These are phyloP conservation scores for Penicillium sp. DNA, from an alignment of 2,329 filamentous ascomycete genomes.

Conservation along the genomic window DNA sequence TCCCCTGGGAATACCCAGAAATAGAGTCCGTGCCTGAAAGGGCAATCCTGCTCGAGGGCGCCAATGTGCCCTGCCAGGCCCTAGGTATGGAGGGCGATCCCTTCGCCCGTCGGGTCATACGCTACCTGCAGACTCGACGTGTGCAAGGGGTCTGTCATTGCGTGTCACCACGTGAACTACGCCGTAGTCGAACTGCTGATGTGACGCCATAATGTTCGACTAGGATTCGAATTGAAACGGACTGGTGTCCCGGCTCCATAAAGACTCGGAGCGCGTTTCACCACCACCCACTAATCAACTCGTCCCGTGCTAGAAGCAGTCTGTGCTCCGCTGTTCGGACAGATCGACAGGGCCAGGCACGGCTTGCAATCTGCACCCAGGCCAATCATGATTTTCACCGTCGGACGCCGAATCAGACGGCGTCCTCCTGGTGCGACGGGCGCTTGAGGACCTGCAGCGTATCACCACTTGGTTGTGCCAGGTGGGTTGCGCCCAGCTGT, in stretches of 20 bases:
- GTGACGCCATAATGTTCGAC: slow-evolving; percentile 2
- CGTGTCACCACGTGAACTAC: slow-evolving; percentile 1
- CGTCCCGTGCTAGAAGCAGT: slow-evolving; percentile 12
- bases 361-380: not conserved
- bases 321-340: slow-evolving; percentile 13
- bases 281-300: slow-evolving; percentile 8
- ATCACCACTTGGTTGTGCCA: slow-evolving; percentile 6
- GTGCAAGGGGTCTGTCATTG: not conserved
- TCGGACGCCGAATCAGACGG: slow-evolving; percentile 8
- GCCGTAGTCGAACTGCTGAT: not conserved
- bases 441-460: slow-evolving; percentile 12
- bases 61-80: not conserved
- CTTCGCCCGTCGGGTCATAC: not conserved
- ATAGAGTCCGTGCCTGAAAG: slow-evolving; percentile 5
- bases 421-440: slow-evolving; percentile 16
- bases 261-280: slow-evolving; percentile 17
- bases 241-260: slow-evolving; percentile 1
- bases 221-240: slow-evolving; percentile 17
- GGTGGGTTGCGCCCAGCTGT: not conserved
- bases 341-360: slow-evolving; percentile 16
- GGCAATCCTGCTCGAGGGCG: not conserved
- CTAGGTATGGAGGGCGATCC: slow-evolving; percentile 5
- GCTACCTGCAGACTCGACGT: slow-evolving; percentile 1
- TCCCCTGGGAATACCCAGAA: not conserved
- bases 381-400: slow-evolving; percentile 16